Evolutionary conservation across 2,329 filamentous ascomycete species (phyloP), one percentile per base, ranked within the genome.

Genomic region (Colletotrichum orbiculare): DNA sequence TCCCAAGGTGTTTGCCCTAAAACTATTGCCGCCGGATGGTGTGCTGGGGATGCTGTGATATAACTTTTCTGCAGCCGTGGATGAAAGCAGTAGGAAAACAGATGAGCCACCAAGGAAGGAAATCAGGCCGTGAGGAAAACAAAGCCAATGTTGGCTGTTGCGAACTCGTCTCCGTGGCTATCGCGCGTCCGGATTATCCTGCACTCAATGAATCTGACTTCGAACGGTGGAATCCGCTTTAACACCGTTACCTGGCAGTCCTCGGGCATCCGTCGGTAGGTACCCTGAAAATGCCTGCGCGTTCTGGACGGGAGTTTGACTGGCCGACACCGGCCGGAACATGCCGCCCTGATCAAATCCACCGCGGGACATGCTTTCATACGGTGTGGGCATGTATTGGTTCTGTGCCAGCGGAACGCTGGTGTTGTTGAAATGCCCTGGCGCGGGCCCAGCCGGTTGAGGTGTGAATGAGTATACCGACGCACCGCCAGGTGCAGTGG

Each of bases 391-490:
- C 48, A 79, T 75, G 52, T 78, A 79, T 2, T 76, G 76, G 8
- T 67, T 72, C 37, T 76, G 70, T 7, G 70, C 73, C 60, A 79
- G 71, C 13, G 74, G 67, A 9, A 79, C 77, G 67, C 25, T 78
- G 77, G 8, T 46, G n/a, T 43, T 43, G 42, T 46, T 46, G 43
- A 46, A 25, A 25, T 25, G 25, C 25, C 25, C 25, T 5, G 25
- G 4, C 25, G 25, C 25, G 25, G 25, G 25, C 25, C 25, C 25
- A 25, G 25, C 25, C 3, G 25, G 25, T 56, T 83, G 79, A 7
- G 77, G 71, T 12, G 78, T 75, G 55, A 83, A 85, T 1, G 81
- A 71, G 67, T 86, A 86, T 66, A 85, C 73, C 0, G 81, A 68
- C 1, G 81, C 72, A 2, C 77, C 77, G 41, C 72, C 78, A 0